A percentile compares a stretch with the other conserved stretches of the same genome.
Conservation (phyloP, 768 basidiomycete species). For the Boletellus emodensis region DNA sequence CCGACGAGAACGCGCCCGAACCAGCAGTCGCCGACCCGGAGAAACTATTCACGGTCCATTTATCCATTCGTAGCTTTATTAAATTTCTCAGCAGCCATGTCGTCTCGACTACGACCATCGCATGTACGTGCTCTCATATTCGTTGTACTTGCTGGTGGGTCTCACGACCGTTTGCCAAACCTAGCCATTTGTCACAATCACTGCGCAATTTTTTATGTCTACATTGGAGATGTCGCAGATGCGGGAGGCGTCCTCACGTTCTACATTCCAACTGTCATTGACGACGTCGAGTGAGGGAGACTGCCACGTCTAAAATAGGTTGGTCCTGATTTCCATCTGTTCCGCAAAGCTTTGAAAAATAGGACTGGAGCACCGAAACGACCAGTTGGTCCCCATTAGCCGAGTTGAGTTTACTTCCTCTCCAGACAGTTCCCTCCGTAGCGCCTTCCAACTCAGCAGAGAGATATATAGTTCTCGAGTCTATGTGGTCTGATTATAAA, state of each 20-base stretch:
- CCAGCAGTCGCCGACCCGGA: slow-evolving; percentile 46
- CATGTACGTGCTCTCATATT: slow-evolving; percentile 50
- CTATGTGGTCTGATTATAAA: not conserved
- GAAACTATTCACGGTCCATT: slow-evolving; percentile 57
- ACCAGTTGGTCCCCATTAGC: not conserved
- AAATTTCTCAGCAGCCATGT: slow-evolving; percentile 80
- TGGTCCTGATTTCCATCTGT: not conserved
- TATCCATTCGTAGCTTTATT: slow-evolving; percentile 71
- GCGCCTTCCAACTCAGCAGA: too few species aligned
- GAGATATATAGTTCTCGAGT: not conserved
- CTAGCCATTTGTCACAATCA: slow-evolving; percentile 78
- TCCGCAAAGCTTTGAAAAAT: not conserved
- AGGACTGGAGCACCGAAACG: not conserved
- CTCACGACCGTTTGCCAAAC: not conserved
- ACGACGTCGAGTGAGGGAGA: slow-evolving; percentile 39
- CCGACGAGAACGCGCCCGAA: slow-evolving; percentile 33
- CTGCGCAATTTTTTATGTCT: slow-evolving; percentile 85
- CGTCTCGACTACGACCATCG: slow-evolving; percentile 80
- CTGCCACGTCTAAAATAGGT: not conserved
- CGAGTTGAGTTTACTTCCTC: not conserved
- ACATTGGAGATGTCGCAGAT: slow-evolving; percentile 75
- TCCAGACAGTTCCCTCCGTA: too few species aligned
- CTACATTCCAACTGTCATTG: slow-evolving; percentile 77
- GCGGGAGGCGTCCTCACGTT: slow-evolving; percentile 85
- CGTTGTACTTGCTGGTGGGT: not conserved